Base-by-base conservation (phyloP, 2,329 filamentous ascomycete genomes). In the Talaromyces sp. region DNA sequence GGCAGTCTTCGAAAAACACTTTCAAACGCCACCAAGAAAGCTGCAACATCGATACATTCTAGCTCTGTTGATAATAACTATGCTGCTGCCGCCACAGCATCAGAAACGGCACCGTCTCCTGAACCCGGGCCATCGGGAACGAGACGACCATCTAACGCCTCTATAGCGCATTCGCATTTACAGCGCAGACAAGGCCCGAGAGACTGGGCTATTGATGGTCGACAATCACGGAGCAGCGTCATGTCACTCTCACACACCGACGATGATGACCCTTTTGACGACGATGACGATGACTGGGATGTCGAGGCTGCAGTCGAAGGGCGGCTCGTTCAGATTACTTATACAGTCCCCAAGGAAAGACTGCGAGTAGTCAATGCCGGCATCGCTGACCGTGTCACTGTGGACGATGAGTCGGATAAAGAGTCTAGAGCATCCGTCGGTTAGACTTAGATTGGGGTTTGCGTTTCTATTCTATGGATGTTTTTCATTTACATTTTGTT, bases 321-420 rank as follows among this genome's bases (percentile, higher is more conserved):
- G 62, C 78, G 89, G 25, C 80, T 90, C 9, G 89, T 93, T 63
- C 90, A 93, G 74, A 85, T 92, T 70, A 95, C 96, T 85, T 98
- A 96, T 75, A 97, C 93, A 0, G 92, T 97, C 63, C 93, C 95
- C 2, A 92, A 89, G 73, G 89, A 93, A 74, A 86, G 87, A 67
- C 77, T 98, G 65, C 81, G 93, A 28, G 92, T 98, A n/a, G 93
- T 97, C 22, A 98, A 98, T 73, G 88, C 85, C 57, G 89, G 72
- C 2, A 70, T 69, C 15, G 65, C 70, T 4, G 75, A 77, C 63
- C 63, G 58, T 2, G 58, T 63, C 4, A 71, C 68, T n/a, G 65
- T 70, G 3, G 74, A 77, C 62, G 56, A 65, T 59, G 39, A 60
- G 25, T 44, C 56, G 2, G 56, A 58, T 58, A 30, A 28, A 13